These are phyloP conservation scores for Penicillium angulare DNA, from an alignment of 495 filamentous ascomycete genomes.

Conservation along the genomic window DNA sequence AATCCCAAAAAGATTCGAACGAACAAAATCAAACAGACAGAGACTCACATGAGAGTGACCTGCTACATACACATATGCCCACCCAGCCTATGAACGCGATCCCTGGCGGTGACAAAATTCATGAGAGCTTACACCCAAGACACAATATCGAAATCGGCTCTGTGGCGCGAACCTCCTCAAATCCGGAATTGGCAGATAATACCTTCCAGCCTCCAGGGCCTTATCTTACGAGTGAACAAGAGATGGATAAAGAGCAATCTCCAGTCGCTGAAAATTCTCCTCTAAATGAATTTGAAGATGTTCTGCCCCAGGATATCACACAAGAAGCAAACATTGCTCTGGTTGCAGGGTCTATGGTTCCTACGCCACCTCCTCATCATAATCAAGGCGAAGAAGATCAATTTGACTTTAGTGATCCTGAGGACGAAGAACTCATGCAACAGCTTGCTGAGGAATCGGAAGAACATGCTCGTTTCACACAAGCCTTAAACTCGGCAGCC, in stretches of 20 bases:
- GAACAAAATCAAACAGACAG: background rate
- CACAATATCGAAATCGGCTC: background rate
- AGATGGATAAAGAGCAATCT: background rate
- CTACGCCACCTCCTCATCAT: no score
- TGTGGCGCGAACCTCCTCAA: no score
- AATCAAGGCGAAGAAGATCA: conserved; percentile 36
- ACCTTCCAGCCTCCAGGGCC: no score
- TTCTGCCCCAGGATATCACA: conserved; percentile 18
- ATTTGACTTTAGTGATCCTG: conserved; percentile 73
- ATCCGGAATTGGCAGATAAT: no score
- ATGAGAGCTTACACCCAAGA: background rate
- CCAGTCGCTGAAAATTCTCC: background rate
- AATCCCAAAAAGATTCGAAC: conserved; percentile 31
- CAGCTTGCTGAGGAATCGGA: conserved; percentile 86
- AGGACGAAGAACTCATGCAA: conserved; percentile 83
- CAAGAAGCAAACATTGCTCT: conserved; percentile 2
- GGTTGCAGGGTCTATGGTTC: no score
- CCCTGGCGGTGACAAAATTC: background rate
- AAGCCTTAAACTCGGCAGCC: conserved; percentile 67
- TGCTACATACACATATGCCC: background rate
- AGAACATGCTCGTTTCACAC: conserved; percentile 90
- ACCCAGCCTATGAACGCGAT: background rate
- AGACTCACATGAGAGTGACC: background rate
- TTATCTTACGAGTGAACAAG: background rate
- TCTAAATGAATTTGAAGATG: conserved; percentile 59